These are phyloP conservation scores for Hansenula anomala DNA, from an alignment of 1,139 yeast species.

Conservation along the genomic window DNA sequence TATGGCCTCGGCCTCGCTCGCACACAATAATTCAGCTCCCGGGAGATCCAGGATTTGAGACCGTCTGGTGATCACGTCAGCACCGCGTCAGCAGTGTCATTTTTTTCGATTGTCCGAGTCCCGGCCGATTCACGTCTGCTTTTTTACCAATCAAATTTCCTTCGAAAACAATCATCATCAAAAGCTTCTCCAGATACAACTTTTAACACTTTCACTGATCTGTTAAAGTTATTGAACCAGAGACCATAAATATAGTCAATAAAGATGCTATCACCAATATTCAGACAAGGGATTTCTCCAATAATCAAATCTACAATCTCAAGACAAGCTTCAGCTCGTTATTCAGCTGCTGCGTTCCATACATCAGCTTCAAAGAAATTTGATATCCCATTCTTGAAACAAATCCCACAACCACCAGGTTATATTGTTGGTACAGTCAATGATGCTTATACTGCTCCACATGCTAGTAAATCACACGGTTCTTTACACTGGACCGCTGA, in stretches of 20 bases:
- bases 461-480: constrained; percentile 51
- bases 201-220: neutral
- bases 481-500: constrained; percentile 74
- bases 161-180: constrained; percentile 1
- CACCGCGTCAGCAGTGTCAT: neutral
- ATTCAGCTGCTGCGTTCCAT: constrained; percentile 21
- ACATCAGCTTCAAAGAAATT: constrained; percentile 26
- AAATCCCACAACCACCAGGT: constrained; percentile 74
- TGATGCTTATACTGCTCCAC: constrained; percentile 65
- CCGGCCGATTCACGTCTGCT: neutral
- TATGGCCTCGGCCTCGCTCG: no score
- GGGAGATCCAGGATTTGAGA: no score
- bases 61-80: no score
- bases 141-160: neutral
- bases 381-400: constrained; percentile 38
- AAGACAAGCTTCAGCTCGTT: neutral
- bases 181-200: neutral
- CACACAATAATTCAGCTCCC: no score
- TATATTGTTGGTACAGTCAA: constrained; percentile 70
- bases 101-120: neutral
- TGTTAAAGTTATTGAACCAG: neutral
- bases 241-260: neutral
- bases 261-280: constrained; percentile 1
- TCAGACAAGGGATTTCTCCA: constrained; percentile 1
- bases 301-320: neutral